Conservation (phyloP, 352 stramenopile genomes). For the Stephanocyclus meneghinianus region DNA sequence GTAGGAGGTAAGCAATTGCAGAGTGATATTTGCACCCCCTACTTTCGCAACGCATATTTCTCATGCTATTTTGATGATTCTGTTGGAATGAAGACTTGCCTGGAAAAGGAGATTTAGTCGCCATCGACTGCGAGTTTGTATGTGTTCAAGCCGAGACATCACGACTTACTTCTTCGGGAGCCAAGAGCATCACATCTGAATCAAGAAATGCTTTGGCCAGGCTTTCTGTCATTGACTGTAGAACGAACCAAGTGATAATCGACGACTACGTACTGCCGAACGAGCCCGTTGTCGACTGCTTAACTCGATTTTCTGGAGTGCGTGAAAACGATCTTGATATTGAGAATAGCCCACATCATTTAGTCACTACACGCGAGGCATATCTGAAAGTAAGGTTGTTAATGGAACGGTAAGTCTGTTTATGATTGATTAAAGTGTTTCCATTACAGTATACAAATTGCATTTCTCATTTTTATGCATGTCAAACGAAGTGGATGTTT, state of each 20-base stretch:
- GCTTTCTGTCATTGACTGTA: constrained; percentile 85
- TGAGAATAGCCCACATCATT: constrained; percentile 80
- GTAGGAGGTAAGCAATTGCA: constrained; percentile 4
- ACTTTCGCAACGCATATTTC: background rate
- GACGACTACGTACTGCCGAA: constrained; percentile 88
- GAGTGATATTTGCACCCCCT: background rate
- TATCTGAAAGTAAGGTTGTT: constrained; percentile 89
- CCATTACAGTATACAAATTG: constrained; percentile 1
- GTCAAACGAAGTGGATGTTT: constrained; percentile 68
- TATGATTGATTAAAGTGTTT: background rate
- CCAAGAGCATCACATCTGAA: constrained; percentile 84
- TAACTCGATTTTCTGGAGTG: constrained; percentile 89
- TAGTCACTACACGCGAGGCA: constrained; percentile 84
- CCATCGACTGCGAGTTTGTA: constrained; percentile 88
- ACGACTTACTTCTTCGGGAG: constrained; percentile 74
- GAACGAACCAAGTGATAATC: constrained; percentile 78
- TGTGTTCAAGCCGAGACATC: constrained; percentile 83
- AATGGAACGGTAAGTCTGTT: constrained; percentile 73
- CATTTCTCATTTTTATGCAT: constrained; percentile 9
- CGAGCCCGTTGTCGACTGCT: constrained; percentile 88
- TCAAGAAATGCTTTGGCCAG: constrained; percentile 85
- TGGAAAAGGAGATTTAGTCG: constrained; percentile 81
- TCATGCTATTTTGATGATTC: no score
- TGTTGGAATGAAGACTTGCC: constrained; percentile 47
- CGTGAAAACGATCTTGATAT: constrained; percentile 85